Evolutionary conservation across 305 asterid genomes (phyloP), one percentile per base, ranked within the genome.

Genomic region (Fraxinus floribunda): DNA sequence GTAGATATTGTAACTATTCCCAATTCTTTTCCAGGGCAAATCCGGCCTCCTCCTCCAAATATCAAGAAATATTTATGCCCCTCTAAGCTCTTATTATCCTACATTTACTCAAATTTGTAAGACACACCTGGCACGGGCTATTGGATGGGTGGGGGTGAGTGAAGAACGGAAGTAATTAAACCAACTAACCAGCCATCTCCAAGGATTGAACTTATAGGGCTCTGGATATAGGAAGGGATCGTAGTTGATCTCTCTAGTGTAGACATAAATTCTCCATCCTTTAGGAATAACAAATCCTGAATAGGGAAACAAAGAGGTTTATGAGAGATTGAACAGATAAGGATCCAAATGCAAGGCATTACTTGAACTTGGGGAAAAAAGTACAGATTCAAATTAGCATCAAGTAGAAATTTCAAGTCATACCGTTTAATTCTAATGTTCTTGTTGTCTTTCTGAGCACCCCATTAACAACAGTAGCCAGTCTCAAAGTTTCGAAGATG

Each of bases 1-100:
- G 79, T 22, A 2, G 97, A 87, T 62, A 92, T 77, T 13, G 62
- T 87, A 75, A 79, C 89, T 2, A 94, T 88, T 78, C 97, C 98
- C 20, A 92, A 78, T 83, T 94, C 98, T 79, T 94, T 94, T 57
- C 98, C 98, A 1, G 97, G 95, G 87, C 97, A 94, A 78, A 88
- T 34, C 11, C 98, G 49, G 57, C 78, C 16, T 36, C 98, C 97
- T 76, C 91, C 92, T 72, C 97, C 97, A 79, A 92, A 91, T 41
- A 89, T 7, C 30, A 92, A 86, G 82, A 76, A 88, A 77, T 91
- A 85, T 7, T 84, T 86, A 52, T 90, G 94, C 29, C 87, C 62
- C 87, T 91, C 98, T 70, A 92, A 80, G 0, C 79, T 89, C 66
- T 81, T 83, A 13, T 30, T 30, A 79, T 90, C 94, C 91, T 89